These are phyloP conservation scores for Coix lacrymajobi DNA, from an alignment of 176 grass and related monocot species.

Conservation along the genomic window DNA sequence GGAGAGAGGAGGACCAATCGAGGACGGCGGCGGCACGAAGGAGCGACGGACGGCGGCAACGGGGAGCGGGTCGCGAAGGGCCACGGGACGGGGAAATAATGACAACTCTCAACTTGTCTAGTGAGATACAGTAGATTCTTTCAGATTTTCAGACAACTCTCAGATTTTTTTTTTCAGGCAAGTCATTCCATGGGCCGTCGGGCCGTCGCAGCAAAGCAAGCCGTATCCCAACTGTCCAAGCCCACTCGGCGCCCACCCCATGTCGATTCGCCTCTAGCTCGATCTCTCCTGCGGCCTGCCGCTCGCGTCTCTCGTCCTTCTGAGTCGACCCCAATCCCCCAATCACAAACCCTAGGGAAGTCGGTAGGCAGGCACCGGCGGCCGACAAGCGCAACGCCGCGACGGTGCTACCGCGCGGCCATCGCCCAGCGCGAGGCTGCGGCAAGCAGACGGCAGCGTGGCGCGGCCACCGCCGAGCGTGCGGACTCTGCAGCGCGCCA, in stretches of 20 bases:
- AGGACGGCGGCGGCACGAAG: too few relatives aligned
- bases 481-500: neutral
- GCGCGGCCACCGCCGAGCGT: neutral
- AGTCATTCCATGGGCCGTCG: neutral
- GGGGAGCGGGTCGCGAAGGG: too few relatives aligned
- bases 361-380: neutral
- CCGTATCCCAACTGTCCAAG: neutral
- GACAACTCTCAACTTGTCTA: too few relatives aligned
- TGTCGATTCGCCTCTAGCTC: neutral
- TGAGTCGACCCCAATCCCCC: neutral
- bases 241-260: too few relatives aligned
- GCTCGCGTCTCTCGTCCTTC: neutral
- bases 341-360: conserved; percentile 11
- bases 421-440: neutral
- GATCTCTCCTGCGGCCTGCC: neutral
- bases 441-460: neutral
- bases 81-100: too few relatives aligned
- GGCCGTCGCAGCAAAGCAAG: neutral
- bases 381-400: neutral
- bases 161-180: too few relatives aligned
- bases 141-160: too few relatives aligned
- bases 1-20: too few relatives aligned
- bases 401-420: neutral
- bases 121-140: too few relatives aligned
- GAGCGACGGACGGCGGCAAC: too few relatives aligned